A percentile compares a stretch with the other conserved stretches of the same genome.
These are phyloP conservation scores for Aristolochia contorta DNA, from an alignment of 164 flowering plant genomes.

Conservation along the genomic window DNA sequence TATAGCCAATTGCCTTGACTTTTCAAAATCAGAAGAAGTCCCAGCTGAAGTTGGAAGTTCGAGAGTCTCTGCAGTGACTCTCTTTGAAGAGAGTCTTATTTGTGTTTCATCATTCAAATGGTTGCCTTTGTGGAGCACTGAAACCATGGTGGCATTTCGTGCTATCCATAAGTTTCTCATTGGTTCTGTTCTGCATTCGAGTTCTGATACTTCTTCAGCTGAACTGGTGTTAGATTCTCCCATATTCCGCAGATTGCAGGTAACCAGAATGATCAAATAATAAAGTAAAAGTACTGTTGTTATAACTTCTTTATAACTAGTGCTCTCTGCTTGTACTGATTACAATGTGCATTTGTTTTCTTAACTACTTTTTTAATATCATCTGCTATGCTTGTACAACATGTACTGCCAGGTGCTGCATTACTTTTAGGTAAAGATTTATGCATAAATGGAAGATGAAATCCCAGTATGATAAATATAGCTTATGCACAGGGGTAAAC, in stretches of 20 bases:
- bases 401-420: too few relatives aligned
- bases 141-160: constrained; percentile 81
- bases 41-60: constrained; percentile 15
- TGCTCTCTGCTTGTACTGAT: not conserved
- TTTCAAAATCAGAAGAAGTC: constrained; percentile 9
- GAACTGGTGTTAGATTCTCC: constrained; percentile 38
- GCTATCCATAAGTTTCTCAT: constrained; percentile 72
- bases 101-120: constrained; percentile 80
- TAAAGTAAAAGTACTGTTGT: not conserved
- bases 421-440: too few relatives aligned
- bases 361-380: too few relatives aligned
- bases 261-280: constrained; percentile 7
- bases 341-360: not conserved
- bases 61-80: constrained; percentile 31
- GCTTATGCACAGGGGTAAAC: too few relatives aligned
- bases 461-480: too few relatives aligned
- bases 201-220: constrained; percentile 30
- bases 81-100: constrained; percentile 65
- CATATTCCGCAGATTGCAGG: constrained; percentile 58
- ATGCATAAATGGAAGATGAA: too few relatives aligned
- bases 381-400: too few relatives aligned
- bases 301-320: not conserved
- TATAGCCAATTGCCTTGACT: constrained; percentile 30
- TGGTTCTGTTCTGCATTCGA: constrained; percentile 52
- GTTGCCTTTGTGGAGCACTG: constrained; percentile 91